A percentile compares a stretch with the other conserved stretches of the same genome.
phyloP scores from a whole-genome alignment of 106 monocot species.

The Dactylorhiza incarnata region DNA sequence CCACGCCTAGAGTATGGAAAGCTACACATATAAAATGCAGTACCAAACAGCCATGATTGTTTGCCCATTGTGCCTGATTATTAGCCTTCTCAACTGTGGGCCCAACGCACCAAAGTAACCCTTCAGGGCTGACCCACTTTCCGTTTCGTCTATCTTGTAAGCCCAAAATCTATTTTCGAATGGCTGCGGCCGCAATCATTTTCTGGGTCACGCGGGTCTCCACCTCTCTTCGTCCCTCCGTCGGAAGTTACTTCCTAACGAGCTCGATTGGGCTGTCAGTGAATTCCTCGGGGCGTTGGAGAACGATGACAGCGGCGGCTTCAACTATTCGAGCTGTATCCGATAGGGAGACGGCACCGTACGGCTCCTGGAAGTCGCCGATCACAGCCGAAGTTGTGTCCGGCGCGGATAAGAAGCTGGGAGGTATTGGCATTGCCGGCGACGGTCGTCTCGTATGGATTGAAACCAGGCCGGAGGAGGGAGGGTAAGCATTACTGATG shows the following conservation, averaged over 20 bases:
- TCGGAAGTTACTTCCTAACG: neutral
- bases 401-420: conserved; percentile 63
- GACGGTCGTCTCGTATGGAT: conserved; percentile 83
- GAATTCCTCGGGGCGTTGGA: neutral
- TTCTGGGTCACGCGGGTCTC: neutral
- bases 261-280: neutral
- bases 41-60: too few species aligned
- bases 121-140: too few species aligned
- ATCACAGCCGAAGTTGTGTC: conserved; percentile 81
- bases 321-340: neutral
- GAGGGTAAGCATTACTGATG: conserved; percentile 41
- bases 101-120: neutral
- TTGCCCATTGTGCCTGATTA: too few species aligned
- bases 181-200: neutral
- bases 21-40: too few species aligned
- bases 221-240: neutral
- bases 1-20: too few species aligned
- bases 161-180: neutral
- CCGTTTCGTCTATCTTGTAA: neutral
- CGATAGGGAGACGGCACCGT: conserved; percentile 51
- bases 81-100: too few species aligned
- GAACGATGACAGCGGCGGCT: neutral
- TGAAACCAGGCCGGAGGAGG: conserved; percentile 76
- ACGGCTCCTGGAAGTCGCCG: conserved; percentile 93
- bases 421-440: conserved; percentile 55